Base-by-base conservation (phyloP, 352 stramenopile genomes). In the Globisporangium cederbergense region DNA sequence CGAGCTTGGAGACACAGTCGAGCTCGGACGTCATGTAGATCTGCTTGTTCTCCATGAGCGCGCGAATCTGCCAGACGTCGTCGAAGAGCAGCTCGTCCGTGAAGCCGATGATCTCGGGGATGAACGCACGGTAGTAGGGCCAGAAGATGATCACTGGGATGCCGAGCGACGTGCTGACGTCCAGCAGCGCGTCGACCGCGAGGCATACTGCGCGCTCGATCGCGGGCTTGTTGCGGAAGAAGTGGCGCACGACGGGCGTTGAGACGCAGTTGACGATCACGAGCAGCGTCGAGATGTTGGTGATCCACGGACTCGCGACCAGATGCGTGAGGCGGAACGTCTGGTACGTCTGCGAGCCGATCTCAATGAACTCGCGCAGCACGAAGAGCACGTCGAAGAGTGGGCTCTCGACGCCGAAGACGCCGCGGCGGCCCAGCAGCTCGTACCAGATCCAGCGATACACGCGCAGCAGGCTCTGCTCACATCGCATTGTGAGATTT, bases 171-270 rank as follows among this genome's bases (percentile, higher is more conserved):
- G 63, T 62, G 32, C 34, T 54, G 14, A 64, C 40, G 42, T 77
- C 58, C 7, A 79, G 60, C 2, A 73, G 8, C 10, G 72, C 57
- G 28, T 77, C 70, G 7, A 75, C 46, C 10, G 42, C 11, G 25
- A 78, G 58, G n/a, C 69, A 74, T 2, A 64, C 8, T 1, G 72
- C 25, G 1, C 72, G 66, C 32, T 74, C 69, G 6, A 63, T 13
- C 20, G 66, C 68, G 5, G 60, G 60, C 10, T 36, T 60, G 2
- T 28, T n/a, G 60, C 22, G 22, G 13, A 25, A 65, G 22, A 65
- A 60, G 6, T 52, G 36, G 16, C 45, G 60, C 18, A 65, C 60
- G 22, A 60, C 20, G 2, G 60, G 50, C 20, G 60, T 65, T 9
- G 60, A 65, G 4, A 58, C 18, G 6, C 49, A 65, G 38, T 65